Evolutionary conservation across 805 yeast species (phyloP).

Genomic region (Kazachstania taianensis): DNA sequence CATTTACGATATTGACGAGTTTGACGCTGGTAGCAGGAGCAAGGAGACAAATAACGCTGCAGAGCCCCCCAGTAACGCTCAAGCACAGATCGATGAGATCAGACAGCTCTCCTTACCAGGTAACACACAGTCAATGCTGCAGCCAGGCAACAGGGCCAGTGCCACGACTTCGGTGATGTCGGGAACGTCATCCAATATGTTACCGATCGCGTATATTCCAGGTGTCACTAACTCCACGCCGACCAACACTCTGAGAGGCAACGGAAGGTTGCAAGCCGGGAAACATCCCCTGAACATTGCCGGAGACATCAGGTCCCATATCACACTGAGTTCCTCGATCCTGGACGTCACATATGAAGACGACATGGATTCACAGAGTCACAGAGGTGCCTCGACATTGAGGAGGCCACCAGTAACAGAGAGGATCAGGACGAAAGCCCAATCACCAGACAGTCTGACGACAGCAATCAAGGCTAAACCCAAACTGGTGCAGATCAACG

Average conservation of each 20-base stretch:
- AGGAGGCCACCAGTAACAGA: no score
- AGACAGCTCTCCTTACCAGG: not conserved
- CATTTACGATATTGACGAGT: not conserved
- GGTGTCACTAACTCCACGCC: slow-evolving; percentile 58
- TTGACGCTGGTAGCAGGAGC: not conserved
- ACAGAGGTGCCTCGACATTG: not conserved
- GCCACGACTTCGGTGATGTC: slow-evolving; percentile 59
- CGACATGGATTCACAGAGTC: not conserved
- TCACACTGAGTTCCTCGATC: slow-evolving; percentile 35
- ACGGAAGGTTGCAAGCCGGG: not conserved
- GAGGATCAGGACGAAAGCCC: not conserved
- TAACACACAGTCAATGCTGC: not conserved
- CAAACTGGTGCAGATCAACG: slow-evolving; percentile 38
- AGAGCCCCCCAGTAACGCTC: not conserved
- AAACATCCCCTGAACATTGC: slow-evolving; percentile 6
- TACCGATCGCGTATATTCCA: slow-evolving; percentile 89
- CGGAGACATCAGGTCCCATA: slow-evolving; percentile 26
- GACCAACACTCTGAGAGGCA: no score
- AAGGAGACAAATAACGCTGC: not conserved
- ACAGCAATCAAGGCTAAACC: slow-evolving; percentile 76
- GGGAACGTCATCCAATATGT: slow-evolving; percentile 75
- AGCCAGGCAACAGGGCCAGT: slow-evolving; percentile 19
- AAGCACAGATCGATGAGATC: not conserved
- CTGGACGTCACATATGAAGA: slow-evolving; percentile 26
- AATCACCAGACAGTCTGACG: slow-evolving; percentile 28